A percentile compares a stretch with the other conserved stretches of the same genome.
phyloP scores from a whole-genome alignment of 2,329 filamentous ascomycete species.

The Fusarium mexicanum region DNA sequence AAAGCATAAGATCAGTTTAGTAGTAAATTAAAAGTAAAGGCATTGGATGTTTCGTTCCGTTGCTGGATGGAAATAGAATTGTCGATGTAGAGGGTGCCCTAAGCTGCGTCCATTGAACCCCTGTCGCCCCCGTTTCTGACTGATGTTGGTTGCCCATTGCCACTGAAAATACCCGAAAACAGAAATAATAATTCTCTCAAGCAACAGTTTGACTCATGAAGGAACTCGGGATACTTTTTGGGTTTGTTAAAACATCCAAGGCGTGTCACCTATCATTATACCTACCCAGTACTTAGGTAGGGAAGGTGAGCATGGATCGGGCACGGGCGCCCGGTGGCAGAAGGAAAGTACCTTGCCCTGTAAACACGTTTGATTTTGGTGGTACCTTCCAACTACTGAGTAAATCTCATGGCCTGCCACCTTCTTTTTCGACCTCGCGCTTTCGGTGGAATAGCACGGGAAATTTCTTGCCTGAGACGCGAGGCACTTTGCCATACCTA shows the following conservation, averaged over 20 bases:
- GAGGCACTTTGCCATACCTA: background rate
- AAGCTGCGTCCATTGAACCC: background rate
- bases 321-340: background rate
- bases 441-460: background rate
- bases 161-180: background rate
- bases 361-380: slow-evolving; percentile 31
- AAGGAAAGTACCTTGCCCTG: background rate
- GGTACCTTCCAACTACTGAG: background rate
- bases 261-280: background rate
- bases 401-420: slow-evolving; percentile 3
- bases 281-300: background rate
- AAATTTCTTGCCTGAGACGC: background rate
- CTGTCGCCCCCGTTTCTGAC: background rate
- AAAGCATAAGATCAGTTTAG: background rate
- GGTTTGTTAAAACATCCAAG: background rate
- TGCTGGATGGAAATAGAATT: background rate
- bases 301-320: background rate
- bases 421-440: background rate
- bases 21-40: background rate
- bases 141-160: background rate
- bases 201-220: no score
- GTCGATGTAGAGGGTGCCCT: background rate
- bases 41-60: background rate
- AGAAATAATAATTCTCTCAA: background rate
- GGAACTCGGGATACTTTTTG: background rate